Evolutionary conservation across 1,139 yeast species (phyloP).

Genomic region (Kodamaea sp.): DNA sequence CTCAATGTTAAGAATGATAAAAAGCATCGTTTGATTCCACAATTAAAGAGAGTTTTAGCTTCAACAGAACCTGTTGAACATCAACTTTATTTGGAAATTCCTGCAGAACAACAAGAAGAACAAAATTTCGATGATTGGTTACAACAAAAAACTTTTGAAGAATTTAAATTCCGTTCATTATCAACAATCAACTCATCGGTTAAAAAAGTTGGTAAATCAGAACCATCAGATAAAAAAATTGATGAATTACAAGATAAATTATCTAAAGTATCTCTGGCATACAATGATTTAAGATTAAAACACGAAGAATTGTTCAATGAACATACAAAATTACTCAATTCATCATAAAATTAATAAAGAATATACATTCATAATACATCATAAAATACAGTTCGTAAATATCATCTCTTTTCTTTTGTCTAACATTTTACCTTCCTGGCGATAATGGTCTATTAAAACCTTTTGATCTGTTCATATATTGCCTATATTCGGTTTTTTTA

Average conservation of each 20-base stretch:
- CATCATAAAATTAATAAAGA: not conserved
- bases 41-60: constrained; percentile 55
- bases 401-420: constrained; percentile 1
- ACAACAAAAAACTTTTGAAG: constrained; percentile 46
- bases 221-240: constrained; percentile 4
- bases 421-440: constrained; percentile 31
- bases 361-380: constrained; percentile 1
- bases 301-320: constrained; percentile 59
- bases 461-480: constrained; percentile 61
- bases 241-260: constrained; percentile 44
- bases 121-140: constrained; percentile 40
- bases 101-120: constrained; percentile 14
- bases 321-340: constrained; percentile 39
- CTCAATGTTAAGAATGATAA: constrained; percentile 27
- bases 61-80: constrained; percentile 45
- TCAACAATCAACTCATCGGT: constrained; percentile 37
- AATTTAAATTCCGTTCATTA: constrained; percentile 45
- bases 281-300: constrained; percentile 53
- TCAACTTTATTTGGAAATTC: constrained; percentile 47
- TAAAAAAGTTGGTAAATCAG: constrained; percentile 12
- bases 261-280: constrained; percentile 51
- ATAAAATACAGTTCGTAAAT: not conserved
- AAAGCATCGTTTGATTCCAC: constrained; percentile 46
- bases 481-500: constrained; percentile 51
- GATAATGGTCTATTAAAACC: constrained; percentile 63